Conservation (phyloP, 139 green algal species). For the Raphidocelis subcapitata region DNA sequence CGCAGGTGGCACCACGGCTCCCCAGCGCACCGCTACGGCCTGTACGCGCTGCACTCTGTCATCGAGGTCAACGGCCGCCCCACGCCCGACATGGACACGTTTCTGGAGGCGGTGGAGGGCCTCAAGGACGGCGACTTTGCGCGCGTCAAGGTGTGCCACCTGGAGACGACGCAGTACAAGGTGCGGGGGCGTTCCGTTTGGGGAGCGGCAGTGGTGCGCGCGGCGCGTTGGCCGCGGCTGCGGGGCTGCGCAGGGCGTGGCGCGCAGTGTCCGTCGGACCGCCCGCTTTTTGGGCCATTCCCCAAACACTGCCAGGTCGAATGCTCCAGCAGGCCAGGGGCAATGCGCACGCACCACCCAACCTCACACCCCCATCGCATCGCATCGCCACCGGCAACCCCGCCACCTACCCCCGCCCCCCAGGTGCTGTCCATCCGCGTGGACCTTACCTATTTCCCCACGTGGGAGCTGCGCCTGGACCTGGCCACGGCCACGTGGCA, state of each 20-base stretch:
- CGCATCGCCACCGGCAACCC: neutral
- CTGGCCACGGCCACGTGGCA: conserved; percentile 52
- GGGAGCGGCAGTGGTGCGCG: neutral
- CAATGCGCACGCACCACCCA: too few species aligned
- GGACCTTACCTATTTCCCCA: conserved; percentile 88
- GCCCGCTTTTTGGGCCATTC: neutral
- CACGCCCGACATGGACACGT: conserved; percentile 77
- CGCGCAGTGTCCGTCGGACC: neutral
- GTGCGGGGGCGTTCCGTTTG: conserved; percentile 18
- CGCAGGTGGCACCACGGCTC: conserved; percentile 87
- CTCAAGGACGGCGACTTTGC: conserved; percentile 73
- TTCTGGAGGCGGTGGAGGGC: conserved; percentile 46
- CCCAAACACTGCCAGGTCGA: too few species aligned
- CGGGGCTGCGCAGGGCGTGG: neutral
- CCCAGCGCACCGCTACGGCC: conserved; percentile 78
- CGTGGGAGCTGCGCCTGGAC: conserved; percentile 67
- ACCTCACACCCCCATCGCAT: neutral
- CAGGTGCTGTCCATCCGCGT: conserved; percentile 82
- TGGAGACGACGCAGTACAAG: conserved; percentile 71
- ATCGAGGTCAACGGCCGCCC: conserved; percentile 62
- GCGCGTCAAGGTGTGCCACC: conserved; percentile 68
- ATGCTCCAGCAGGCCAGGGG: too few species aligned
- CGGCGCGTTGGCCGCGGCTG: neutral
- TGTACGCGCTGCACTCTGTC: conserved; percentile 90
- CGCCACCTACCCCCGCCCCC: neutral